phyloP scores from a whole-genome alignment of 2,329 filamentous ascomycete species.

The Colletotrichum sp. region DNA sequence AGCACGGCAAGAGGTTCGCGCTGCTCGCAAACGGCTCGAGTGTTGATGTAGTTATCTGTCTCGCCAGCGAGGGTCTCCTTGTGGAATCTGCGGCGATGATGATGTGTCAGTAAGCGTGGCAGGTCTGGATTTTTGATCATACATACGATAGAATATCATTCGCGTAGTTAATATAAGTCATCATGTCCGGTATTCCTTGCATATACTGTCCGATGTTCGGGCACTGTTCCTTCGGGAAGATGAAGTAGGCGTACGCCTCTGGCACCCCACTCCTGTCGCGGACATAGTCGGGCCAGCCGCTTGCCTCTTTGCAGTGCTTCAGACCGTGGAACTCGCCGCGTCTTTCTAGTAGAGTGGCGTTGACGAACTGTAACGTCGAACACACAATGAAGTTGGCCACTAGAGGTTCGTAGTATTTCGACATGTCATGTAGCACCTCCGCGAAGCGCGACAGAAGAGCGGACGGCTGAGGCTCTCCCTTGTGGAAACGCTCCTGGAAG shows the following conservation, averaged over 20 bases:
- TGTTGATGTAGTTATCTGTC: not conserved
- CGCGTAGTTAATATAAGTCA: not conserved
- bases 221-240: not conserved
- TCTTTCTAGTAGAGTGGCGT: rapidly evolving
- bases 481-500: not conserved
- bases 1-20: not conserved
- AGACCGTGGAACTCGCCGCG: not conserved
- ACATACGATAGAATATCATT: not conserved
- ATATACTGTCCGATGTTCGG: not conserved
- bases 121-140: not conserved
- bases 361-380: not conserved
- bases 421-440: not conserved
- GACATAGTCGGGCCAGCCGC: not conserved
- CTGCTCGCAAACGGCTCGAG: not conserved
- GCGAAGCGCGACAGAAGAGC: not conserved
- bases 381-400: not conserved
- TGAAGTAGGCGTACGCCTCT: not conserved
- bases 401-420: not conserved
- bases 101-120: not conserved
- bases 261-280: not conserved
- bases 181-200: not conserved
- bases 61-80: not conserved
- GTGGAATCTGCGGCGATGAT: not conserved
- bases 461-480: not conserved
- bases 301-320: not conserved